Base-by-base conservation (phyloP, 306 rosid species). In the Phaseolus lunatus region DNA sequence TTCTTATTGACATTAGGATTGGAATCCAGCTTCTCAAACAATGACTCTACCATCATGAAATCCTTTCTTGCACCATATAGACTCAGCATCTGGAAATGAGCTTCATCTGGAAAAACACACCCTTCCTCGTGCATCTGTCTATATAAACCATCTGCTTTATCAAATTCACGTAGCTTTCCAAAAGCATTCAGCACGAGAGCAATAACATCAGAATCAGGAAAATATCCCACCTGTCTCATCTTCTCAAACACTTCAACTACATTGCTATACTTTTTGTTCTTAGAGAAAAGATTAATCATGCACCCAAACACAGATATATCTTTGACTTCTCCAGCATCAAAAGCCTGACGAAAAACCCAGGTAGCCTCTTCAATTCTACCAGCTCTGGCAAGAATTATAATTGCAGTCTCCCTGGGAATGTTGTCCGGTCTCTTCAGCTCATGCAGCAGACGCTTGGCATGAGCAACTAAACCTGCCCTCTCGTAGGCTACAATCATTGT, bases 401-500 rank as follows among this genome's bases (percentile, higher is more conserved):
- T 89, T 2, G 97, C 97, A 12, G 96, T 89, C 79, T 87, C 92
- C 84, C 97, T 88, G 9, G 97, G 94, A 80, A 92, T 84, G 54
- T 82, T 88, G 62, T 90, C 92, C 0, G 95, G 91, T 48, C 73
- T 91, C 87, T 78, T 87, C 33, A 95, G 93, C 81, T 95, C 96
- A 4, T 89, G 91, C 76, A 95, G 97, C 24, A 95, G 85, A 29
- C 92, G 97, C 86, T 95, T 92, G 27, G 97, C 94, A 80, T 95
- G 97, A 77, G 81, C 96, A 84, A 95, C 97, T 80, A 90, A 88
- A 48, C 98, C 98, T 4, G 87, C 93, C 73, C 83, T 89, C 82
- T 92, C 97, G 49, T 95, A 92, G 9, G 97, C 95, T 44, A 90
- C 97, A 77, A 92, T 95, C 97, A 92, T 94, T 1, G 97, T 92